Conservation (phyloP, 2,329 filamentous ascomycete genomes). For the Apiospora pterosperma region DNA sequence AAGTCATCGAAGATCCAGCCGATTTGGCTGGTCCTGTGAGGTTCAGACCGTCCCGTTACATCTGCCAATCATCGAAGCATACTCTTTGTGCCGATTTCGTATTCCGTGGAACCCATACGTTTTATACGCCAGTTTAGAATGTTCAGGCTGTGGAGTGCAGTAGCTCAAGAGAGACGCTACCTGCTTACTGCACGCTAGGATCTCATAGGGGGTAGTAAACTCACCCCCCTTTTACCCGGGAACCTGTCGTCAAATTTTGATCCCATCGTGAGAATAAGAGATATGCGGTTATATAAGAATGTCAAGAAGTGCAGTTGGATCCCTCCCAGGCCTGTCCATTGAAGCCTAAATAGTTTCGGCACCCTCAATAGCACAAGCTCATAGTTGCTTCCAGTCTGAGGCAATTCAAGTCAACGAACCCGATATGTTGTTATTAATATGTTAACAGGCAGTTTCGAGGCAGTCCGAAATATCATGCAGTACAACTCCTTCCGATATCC, state of each 20-base stretch:
- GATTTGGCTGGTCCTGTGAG: neutral
- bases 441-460: neutral
- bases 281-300: neutral
- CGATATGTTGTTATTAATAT: neutral
- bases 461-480: neutral
- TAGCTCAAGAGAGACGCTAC: neutral
- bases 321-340: neutral
- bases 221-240: neutral
- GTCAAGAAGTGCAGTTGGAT: neutral
- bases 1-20: no score
- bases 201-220: neutral
- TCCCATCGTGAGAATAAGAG: no score
- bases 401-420: neutral
- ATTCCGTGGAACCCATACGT: neutral
- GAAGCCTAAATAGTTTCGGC: neutral
- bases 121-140: neutral
- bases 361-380: neutral
- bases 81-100: neutral
- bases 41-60: neutral
- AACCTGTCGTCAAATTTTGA: neutral
- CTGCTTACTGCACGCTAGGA: neutral
- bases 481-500: neutral
- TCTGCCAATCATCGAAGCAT: neutral
- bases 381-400: neutral
- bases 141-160: neutral